Percentiles rank a stretch among this genome's conserved stretches.
phyloP scores from a whole-genome alignment of 169 alveolate genomes.

The Eimeria praecox region DNA sequence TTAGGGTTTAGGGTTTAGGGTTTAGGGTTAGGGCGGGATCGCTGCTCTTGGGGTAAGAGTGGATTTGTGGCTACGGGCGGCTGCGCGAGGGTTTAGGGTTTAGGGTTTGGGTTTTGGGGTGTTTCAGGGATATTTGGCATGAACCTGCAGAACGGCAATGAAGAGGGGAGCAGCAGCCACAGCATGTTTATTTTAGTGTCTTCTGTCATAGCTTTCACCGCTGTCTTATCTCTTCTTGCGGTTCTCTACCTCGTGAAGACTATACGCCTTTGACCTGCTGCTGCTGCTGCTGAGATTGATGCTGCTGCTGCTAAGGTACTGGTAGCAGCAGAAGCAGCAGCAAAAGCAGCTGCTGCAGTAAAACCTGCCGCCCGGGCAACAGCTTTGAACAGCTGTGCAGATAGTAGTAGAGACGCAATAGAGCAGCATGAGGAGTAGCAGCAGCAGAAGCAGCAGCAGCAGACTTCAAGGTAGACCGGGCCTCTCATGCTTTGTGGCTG shows the following conservation, averaged over 20 bases:
- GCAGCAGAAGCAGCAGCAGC: slow-evolving; percentile 30
- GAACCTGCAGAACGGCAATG: slow-evolving; percentile 76
- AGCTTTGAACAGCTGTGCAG: background rate
- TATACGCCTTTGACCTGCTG: background rate
- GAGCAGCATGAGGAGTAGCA: slow-evolving; percentile 17
- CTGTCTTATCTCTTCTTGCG: slow-evolving; percentile 50
- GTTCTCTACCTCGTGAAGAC: slow-evolving; percentile 61
- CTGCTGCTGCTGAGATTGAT: slow-evolving; percentile 19
- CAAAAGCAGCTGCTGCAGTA: background rate
- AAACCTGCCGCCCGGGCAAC: background rate
- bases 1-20: background rate
- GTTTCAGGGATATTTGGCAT: slow-evolving; percentile 66
- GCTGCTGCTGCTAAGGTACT: slow-evolving; percentile 10
- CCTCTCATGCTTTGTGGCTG: background rate
- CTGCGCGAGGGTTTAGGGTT: slow-evolving; percentile 1
- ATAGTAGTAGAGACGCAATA: background rate
- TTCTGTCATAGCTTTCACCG: slow-evolving; percentile 26
- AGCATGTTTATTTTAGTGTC: slow-evolving; percentile 35
- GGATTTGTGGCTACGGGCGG: no score
- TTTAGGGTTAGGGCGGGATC: no score
- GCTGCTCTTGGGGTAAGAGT: no score
- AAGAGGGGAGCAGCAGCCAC: slow-evolving; percentile 67
- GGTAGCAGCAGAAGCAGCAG: background rate
- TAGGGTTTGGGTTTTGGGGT: background rate
- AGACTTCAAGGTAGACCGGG: background rate